Base-by-base conservation (phyloP, 306 rosid species). In the Cyamopsis tetragonoloba region DNA sequence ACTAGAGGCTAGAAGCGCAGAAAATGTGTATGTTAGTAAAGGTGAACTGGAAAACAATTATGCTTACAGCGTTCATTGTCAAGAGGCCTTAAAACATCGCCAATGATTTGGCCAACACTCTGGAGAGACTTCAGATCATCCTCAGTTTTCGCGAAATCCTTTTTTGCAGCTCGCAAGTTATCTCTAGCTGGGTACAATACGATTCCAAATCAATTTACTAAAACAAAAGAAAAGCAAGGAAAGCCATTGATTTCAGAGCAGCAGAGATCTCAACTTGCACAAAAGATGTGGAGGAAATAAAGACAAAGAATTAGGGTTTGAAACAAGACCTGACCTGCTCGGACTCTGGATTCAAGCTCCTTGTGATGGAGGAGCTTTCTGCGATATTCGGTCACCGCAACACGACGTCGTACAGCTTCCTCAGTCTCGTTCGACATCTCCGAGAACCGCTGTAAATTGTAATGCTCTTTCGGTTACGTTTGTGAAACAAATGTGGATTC, bases 51-150 rank as follows among this genome's bases (percentile, higher is more conserved):
- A n/a, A n/a, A n/a, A n/a, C n/a, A 32, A 32, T 1, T 0, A 46
- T 18, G 13, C 32, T 71, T 77, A 91, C 92, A 28, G 79, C 90
- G 90, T 72, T 88, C 92, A 35, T 82, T 72, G 79, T 87, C 92
- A 2, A 85, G 92, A 61, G 88, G 95, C 68, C 90, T 79, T 15
- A 88, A 85, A 68, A 91, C 92, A 63, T 87, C 90, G 38, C 90
- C 97, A 4, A 90, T 71, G n/a, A 82, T 74, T 78, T 85, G 88
- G 8, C 95, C 97, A 85, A 82, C 88, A 54, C 88, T 80, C 47
- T 86, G 95, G 59, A 88, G 83, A 7, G 88, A 84, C 83, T 86
- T 84, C 81, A 91, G 70, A 68, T 91, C 95, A 77, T 88, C 91
- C 71, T 86, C 92, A 26, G 95, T 84, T 73, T 86, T 91, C 65